Evolutionary conservation across 1,284 basidiomycete genomes (phyloP), one percentile per base, ranked within the genome.

Genomic region (Pseudozyma thailandica): DNA sequence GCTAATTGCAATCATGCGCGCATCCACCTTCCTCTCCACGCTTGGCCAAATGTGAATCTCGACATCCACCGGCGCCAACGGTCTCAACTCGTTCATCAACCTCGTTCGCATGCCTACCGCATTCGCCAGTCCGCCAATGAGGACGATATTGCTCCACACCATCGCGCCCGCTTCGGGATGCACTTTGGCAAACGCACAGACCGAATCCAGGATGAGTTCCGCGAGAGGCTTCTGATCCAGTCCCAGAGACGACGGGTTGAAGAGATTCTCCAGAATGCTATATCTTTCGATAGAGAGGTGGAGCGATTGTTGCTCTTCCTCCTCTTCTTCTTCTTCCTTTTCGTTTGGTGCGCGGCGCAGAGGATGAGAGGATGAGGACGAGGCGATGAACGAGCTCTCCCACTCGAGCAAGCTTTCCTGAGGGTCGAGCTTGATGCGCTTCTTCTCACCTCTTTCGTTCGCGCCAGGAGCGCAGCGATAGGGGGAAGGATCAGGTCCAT

Each of bases 121-220:
- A 72, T 88, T 88, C 4, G 89, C 88, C 78, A 88, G 90, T 7
- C 94, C 94, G 49, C 94, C 94, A 70, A 93, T 88, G 59, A 96
- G 84, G 6, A 92, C 90, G 66, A 98, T 93, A 82, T 97, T 93
- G 35, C 89, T 88, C 93, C 93, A 97, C 83, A 93, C 93, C 89
- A 96, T 88, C 25, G 92, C 93, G 72, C 89, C 91, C 7, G 50
- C 65, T 62, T 94, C 87, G 1, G 35, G 30, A 8, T 20, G 2
- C 1, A 38, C 42, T 18, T 30, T 7, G n/a, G 46, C 23, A 12
- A 64, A 41, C 2, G 46, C 47, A 30, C 39, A 15, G 56, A 97
- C 93, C 55, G 90, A 89, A 56, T 87, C 80, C 31, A 90, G 90
- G 54, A 96, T 88, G 6, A 90, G 89, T 54, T 87, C 87, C 23